A percentile compares a stretch with the other conserved stretches of the same genome.
Conservation (phyloP, 1,139 yeast species). For the Waltiozyma solani region DNA sequence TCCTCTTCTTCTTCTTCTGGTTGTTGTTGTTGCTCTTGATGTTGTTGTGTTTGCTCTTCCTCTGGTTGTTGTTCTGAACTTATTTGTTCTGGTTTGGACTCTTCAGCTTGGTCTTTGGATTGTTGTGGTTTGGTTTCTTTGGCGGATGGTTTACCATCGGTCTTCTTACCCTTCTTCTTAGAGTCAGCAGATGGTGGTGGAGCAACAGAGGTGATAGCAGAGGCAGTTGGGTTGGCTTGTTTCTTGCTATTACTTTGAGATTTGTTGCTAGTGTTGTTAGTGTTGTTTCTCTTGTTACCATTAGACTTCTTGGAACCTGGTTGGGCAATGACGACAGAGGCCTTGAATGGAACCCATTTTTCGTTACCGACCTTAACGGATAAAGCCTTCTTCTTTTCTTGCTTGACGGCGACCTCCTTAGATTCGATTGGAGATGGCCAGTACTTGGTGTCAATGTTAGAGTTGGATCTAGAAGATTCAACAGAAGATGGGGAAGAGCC, state of each 20-base stretch:
- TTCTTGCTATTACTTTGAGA: constrained; percentile 1
- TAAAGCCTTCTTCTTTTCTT: constrained; percentile 1
- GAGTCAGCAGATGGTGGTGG: neutral
- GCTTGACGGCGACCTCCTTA: neutral
- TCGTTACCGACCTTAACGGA: constrained; percentile 13
- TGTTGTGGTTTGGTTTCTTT: neutral
- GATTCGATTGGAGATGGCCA: constrained; percentile 44
- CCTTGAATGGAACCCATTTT: constrained; percentile 23
- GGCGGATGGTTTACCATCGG: neutral
- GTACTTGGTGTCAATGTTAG: constrained; percentile 30
- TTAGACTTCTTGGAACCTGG: neutral
- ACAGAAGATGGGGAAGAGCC: constrained; percentile 25
- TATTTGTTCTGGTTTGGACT: constrained; percentile 1
- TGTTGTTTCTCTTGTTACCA: constrained; percentile 1
- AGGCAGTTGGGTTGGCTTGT: neutral
- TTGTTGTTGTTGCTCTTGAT: constrained; percentile 1
- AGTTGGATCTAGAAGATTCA: constrained; percentile 22
- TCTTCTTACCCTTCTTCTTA: constrained; percentile 1
- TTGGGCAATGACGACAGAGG: constrained; percentile 16
- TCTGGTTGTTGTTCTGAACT: constrained; percentile 2
- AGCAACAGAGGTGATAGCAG: neutral
- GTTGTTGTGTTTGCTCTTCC: constrained; percentile 1
- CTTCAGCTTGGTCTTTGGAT: constrained; percentile 3
- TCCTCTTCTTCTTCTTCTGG: constrained; percentile 1
- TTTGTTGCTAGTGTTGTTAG: constrained; percentile 1